Evolutionary conservation across 768 basidiomycete genomes (phyloP).

Genomic region (Naganishia onofrii): DNA sequence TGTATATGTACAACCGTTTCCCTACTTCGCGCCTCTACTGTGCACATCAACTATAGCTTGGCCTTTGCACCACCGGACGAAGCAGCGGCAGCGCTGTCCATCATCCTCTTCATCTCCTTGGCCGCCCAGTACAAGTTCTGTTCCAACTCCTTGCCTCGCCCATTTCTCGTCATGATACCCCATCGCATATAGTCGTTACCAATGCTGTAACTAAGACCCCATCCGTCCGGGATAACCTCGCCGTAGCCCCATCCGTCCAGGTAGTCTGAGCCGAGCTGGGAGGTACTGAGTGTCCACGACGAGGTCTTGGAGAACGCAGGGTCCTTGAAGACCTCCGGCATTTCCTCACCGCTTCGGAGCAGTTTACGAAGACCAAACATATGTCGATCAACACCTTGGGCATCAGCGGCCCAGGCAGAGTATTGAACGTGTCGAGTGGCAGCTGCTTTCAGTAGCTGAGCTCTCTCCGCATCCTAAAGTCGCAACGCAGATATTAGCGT

Average conservation of each 20-base stretch:
- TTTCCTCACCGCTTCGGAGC: conserved; percentile 66
- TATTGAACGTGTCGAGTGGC: conserved; percentile 81
- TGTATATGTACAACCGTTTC: background rate
- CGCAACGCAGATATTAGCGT: background rate
- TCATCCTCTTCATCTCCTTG: conserved; percentile 70
- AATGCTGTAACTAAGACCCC: conserved; percentile 86
- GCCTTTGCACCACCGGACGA: conserved; percentile 52
- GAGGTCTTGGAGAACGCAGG: conserved; percentile 64
- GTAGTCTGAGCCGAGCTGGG: conserved; percentile 73
- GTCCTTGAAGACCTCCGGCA: conserved; percentile 75
- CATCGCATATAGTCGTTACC: conserved; percentile 79
- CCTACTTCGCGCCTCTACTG: background rate
- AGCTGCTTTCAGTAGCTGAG: conserved; percentile 69
- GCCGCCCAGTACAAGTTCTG: conserved; percentile 78
- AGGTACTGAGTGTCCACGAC: conserved; percentile 93
- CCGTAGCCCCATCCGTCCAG: conserved; percentile 83
- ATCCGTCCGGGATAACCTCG: conserved; percentile 85
- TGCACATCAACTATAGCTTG: conserved; percentile 36
- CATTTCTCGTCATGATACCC: conserved; percentile 80
- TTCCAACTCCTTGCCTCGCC: conserved; percentile 64
- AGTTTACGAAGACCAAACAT: conserved; percentile 88
- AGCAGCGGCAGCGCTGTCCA: conserved; percentile 64
- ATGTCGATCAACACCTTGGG: conserved; percentile 91
- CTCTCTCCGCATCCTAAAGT: conserved; percentile 60
- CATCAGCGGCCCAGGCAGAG: conserved; percentile 85